Conservation (phyloP, 257 asterid species). For the Plectranthus barbatus region DNA sequence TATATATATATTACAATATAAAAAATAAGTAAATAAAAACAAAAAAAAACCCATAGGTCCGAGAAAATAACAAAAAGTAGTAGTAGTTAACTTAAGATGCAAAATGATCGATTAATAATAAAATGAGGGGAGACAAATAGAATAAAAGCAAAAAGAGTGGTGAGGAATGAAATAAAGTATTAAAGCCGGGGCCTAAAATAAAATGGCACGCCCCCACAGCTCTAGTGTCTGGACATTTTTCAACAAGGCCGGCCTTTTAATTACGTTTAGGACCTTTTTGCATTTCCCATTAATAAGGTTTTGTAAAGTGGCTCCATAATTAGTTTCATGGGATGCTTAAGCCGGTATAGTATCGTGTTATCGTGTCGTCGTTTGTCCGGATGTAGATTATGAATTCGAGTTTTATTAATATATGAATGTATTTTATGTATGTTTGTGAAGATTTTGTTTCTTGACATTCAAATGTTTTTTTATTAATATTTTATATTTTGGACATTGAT, state of each 20-base stretch:
- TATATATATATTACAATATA: too few species aligned
- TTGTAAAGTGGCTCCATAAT: not conserved
- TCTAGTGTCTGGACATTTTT: conserved; percentile 2
- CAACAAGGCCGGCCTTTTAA: conserved; percentile 19
- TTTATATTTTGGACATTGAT: not conserved
- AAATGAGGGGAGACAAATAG: not conserved
- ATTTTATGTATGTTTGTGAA: too few species aligned
- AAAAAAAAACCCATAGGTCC: too few species aligned
- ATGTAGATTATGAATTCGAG: too few species aligned
- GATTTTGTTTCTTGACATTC: too few species aligned
- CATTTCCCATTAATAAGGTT: not conserved
- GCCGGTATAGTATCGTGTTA: too few species aligned
- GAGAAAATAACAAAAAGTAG: too few species aligned
- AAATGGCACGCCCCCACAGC: not conserved
- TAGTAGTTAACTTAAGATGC: not conserved
- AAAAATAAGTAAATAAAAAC: too few species aligned
- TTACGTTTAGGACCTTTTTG: conserved; percentile 1
- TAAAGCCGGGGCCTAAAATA: not conserved
- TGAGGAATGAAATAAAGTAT: not conserved
- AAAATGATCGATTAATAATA: not conserved
- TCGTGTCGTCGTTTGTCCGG: too few species aligned
- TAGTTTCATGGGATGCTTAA: not conserved
- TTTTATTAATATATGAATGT: too few species aligned
- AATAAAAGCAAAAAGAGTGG: not conserved
- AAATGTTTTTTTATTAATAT: too few species aligned